These are phyloP conservation scores for Fomes fomentarius DNA, from an alignment of 1,284 basidiomycete species.

Conservation along the genomic window DNA sequence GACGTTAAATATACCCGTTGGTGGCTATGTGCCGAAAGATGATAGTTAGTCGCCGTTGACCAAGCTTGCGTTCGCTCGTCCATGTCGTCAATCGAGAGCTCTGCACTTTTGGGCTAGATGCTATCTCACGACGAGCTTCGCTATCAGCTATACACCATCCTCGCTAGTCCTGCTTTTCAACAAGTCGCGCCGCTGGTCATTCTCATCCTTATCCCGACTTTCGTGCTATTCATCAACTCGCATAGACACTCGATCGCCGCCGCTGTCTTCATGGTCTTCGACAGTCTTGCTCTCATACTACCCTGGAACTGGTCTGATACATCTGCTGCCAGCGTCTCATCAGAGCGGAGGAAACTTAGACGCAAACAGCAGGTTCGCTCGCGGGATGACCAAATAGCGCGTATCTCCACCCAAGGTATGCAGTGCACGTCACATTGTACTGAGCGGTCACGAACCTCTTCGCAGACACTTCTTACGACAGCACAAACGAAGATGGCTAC, in stretches of 20 bases:
- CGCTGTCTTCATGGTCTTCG: constrained; percentile 57
- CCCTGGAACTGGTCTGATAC: constrained; percentile 61
- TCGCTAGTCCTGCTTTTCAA: constrained; percentile 29
- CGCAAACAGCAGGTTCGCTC: constrained; percentile 51
- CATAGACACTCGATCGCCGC: constrained; percentile 39
- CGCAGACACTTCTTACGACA: constrained; percentile 17
- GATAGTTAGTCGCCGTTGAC: too few species aligned
- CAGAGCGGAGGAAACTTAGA: constrained; percentile 47
- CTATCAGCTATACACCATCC: constrained; percentile 28
- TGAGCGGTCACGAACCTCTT: background rate
- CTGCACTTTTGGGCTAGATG: constrained; percentile 33
- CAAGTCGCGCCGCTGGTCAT: constrained; percentile 61
- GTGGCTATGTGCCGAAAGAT: too few species aligned
- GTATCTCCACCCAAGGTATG: constrained; percentile 18
- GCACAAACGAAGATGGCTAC: constrained; percentile 46
- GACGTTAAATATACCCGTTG: too few species aligned
- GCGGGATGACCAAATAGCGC: constrained; percentile 55
- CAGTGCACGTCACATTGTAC: background rate
- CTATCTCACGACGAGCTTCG: constrained; percentile 35
- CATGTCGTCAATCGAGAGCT: constrained; percentile 24
- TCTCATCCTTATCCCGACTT: constrained; percentile 55
- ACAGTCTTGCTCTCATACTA: constrained; percentile 50
- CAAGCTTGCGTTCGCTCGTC: constrained; percentile 6
- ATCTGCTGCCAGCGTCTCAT: constrained; percentile 33
- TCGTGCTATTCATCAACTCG: constrained; percentile 43